A percentile compares a stretch with the other conserved stretches of the same genome.
Conservation (phyloP, 768 basidiomycete genomes). For the Auriscalpium vulgare region DNA sequence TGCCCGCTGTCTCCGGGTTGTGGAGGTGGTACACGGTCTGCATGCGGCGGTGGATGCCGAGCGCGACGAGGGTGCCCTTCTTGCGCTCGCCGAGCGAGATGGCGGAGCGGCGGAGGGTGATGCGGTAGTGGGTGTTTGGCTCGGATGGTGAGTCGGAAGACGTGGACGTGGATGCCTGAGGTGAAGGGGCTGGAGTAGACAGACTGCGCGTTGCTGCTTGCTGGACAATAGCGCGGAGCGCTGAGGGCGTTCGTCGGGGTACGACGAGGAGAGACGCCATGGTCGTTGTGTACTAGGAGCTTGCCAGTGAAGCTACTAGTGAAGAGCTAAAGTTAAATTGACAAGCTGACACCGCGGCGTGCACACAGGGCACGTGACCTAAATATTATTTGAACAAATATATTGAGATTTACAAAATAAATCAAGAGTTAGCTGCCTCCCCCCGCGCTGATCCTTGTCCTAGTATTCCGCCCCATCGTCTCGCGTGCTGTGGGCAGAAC, state of each 20-base stretch:
- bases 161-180: neutral
- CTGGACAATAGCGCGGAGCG: neutral
- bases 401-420: no score
- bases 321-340: no score
- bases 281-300: neutral
- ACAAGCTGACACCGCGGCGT: no score
- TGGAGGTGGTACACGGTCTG: conserved; percentile 81
- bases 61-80: conserved; percentile 67
- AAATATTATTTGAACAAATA: no score
- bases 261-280: neutral
- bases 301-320: no score
- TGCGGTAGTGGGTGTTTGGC: conserved; percentile 72
- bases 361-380: no score
- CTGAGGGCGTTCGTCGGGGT: neutral
- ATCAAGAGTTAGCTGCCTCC: no score
- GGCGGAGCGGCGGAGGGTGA: conserved; percentile 81
- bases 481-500: no score
- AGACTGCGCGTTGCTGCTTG: neutral
- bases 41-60: conserved; percentile 77
- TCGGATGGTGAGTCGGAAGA: conserved; percentile 4
- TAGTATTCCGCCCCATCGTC: no score
- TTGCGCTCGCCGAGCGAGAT: conserved; percentile 72
- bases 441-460: no score
- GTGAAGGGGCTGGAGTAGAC: neutral
- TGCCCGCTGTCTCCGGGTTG: conserved; percentile 69